Conservation (phyloP, 805 yeast species). For the Brettanomyces anomalus region DNA sequence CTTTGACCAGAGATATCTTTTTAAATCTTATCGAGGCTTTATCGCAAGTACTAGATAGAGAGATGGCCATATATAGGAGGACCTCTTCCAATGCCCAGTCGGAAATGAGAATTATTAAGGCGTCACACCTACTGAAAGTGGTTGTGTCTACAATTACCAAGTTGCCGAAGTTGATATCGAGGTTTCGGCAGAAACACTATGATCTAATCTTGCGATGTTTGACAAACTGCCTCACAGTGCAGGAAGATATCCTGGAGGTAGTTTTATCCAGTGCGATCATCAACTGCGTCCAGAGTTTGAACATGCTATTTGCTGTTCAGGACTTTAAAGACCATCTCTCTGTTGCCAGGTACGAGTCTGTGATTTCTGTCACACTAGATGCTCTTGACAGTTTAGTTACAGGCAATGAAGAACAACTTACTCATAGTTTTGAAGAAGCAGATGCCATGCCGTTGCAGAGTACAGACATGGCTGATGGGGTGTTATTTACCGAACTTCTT, state of each 20-base stretch:
- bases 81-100: conserved; percentile 14
- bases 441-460: background rate
- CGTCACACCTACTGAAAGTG: conserved; percentile 14
- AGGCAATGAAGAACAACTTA: background rate
- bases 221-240: conserved; percentile 10
- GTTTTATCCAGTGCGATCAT: conserved; percentile 23
- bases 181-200: conserved; percentile 20
- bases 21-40: conserved; percentile 12
- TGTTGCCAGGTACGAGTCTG: conserved; percentile 9
- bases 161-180: conserved; percentile 7
- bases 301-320: conserved; percentile 15
- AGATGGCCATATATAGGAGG: conserved; percentile 14
- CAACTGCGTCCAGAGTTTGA: conserved; percentile 22
- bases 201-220: conserved; percentile 16
- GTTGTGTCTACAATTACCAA: conserved; percentile 10
- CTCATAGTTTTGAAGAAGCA: background rate
- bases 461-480: conserved; percentile 10
- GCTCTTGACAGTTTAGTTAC: conserved; percentile 10
- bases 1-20: conserved; percentile 8
- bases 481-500: conserved; percentile 14
- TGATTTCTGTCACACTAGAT: conserved; percentile 10
- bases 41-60: conserved; percentile 13
- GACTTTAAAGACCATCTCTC: conserved; percentile 20
- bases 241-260: conserved; percentile 1
- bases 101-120: conserved; percentile 16